Percentiles rank a stretch among this genome's conserved stretches.
Conservation (phyloP, 2,329 filamentous ascomycete species). For the Tolypocladium amazonense region DNA sequence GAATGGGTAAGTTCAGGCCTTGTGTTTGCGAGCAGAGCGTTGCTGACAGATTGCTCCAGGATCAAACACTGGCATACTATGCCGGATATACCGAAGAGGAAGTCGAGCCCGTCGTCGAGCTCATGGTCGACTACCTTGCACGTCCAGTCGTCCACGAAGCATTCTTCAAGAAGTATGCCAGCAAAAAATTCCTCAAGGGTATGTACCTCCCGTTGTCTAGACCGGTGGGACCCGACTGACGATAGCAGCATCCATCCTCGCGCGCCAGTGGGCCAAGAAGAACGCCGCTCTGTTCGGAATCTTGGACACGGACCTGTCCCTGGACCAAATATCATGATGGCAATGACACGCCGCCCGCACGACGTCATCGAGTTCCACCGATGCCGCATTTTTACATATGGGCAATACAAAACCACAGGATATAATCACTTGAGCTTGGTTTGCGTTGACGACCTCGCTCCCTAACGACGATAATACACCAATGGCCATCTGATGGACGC, state of each 20-base stretch:
- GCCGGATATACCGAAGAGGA: slow-evolving; percentile 89
- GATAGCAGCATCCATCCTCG: slow-evolving; percentile 69
- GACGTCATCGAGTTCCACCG: slow-evolving; percentile 1
- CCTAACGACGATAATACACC: slow-evolving; percentile 24
- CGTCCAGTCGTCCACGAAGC: slow-evolving; percentile 87
- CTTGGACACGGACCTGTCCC: slow-evolving; percentile 33
- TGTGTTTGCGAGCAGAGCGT: slow-evolving; percentile 2
- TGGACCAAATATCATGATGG: slow-evolving; percentile 34
- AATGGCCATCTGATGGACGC: slow-evolving; percentile 10
- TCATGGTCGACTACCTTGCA: slow-evolving; percentile 95
- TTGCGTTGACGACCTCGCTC: slow-evolving; percentile 13
- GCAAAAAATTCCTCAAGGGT: slow-evolving; percentile 99
- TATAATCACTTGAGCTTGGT: slow-evolving; percentile 18
- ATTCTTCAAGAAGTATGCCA: slow-evolving; percentile 99
- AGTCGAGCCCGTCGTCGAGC: slow-evolving; percentile 79
- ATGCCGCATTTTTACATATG: slow-evolving; percentile 5
- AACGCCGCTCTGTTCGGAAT: slow-evolving; percentile 50
- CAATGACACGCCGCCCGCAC: slow-evolving; percentile 4
- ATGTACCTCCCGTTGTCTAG: slow-evolving; percentile 22
- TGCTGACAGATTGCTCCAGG: slow-evolving; percentile 36
- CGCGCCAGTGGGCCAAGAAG: slow-evolving; percentile 88
- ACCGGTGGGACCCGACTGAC: slow-evolving; percentile 8
- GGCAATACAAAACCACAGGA: slow-evolving; percentile 9
- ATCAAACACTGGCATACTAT: slow-evolving; percentile 79
- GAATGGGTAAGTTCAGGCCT: slow-evolving; percentile 59